Evolutionary conservation across 139 green algal genomes (phyloP), one percentile per base, ranked within the genome.

Genomic region (Tetratostichococcus sp.): DNA sequence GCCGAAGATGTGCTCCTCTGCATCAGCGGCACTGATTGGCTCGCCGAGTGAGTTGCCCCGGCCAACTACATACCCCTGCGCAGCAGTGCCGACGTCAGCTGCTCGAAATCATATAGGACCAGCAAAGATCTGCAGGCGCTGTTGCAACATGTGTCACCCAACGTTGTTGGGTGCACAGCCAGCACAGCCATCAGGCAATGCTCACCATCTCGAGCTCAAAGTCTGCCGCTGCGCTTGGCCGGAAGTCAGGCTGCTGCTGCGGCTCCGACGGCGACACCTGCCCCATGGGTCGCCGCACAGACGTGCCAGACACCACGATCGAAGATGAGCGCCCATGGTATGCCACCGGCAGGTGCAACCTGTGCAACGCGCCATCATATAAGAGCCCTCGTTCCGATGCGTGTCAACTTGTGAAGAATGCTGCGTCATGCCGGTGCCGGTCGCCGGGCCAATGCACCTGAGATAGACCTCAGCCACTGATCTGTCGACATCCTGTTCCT

Each of bases 141-240:
- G 39, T 14, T 14, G 39, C 39, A 8, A 14, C 39, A 50, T 14
- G 8, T 50, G 39, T 8, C 39, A 50, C 39, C 8, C 39, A 8
- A 22, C 8, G 39, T 8, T 50, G 39, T 14, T 50, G 39, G 14
- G 8, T 50, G n/a, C n/a, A n/a, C n/a, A n/a, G n/a, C n/a, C n/a
- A n/a, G n/a, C n/a, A 50, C 39, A 50, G 8, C 50, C 50, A 26
- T 62, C 17, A 68, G 33, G 32, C 21, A 67, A 43, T 42, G 2
- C 87, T 75, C 81, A 93, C 92, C 91, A 98, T 86, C 75, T 98
- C 94, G 4, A 98, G 87, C 82, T 98, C 94, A 74, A 93, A 98
- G 79, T 98, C 94, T 34, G 98, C 71, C 0, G 80, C 80, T 1
- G 65, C 11, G 26, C 71, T 88, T 33, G 92, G 77, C 21, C 59